These are phyloP conservation scores for Diaporthe destruens DNA, from an alignment of 2,329 filamentous ascomycete genomes.

Conservation along the genomic window DNA sequence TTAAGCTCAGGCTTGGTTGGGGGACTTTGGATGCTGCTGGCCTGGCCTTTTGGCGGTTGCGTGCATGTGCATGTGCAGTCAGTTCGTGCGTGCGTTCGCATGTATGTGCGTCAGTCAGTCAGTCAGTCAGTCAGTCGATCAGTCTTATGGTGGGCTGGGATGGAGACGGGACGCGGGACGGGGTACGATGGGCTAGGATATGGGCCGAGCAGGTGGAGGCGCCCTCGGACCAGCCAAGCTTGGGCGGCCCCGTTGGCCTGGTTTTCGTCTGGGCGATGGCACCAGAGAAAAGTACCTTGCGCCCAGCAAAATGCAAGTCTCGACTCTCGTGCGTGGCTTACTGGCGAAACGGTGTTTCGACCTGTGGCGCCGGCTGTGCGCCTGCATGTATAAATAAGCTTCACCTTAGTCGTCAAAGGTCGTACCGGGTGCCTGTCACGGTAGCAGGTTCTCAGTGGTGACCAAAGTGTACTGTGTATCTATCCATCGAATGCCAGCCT, in stretches of 20 bases:
- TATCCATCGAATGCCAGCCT: background rate
- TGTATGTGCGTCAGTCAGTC: background rate
- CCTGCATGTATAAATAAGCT: background rate
- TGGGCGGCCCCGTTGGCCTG: slow-evolving; percentile 11
- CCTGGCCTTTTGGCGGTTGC: background rate
- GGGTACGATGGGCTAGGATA: slow-evolving; percentile 16
- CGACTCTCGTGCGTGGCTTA: no score
- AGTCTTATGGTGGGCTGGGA: background rate
- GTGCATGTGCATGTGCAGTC: background rate
- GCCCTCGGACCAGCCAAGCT: background rate
- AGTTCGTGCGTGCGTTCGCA: background rate
- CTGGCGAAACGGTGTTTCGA: slow-evolving; percentile 10
- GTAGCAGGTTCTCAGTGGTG: background rate
- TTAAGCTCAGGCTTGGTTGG: background rate
- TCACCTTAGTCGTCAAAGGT: background rate
- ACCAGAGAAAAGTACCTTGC: background rate
- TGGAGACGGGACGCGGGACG: background rate
- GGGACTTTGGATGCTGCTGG: slow-evolving; percentile 5
- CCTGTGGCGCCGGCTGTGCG: slow-evolving; percentile 8
- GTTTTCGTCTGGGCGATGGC: slow-evolving; percentile 5
- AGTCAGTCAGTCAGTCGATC: background rate
- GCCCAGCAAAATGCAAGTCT: slow-evolving; percentile 1
- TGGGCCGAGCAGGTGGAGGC: slow-evolving; percentile 13
- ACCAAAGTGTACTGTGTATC: background rate
- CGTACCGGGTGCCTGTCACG: background rate